These are phyloP conservation scores for Backusella parvicylindrica DNA, from an alignment of 192 early-diverging fungal species.

Conservation along the genomic window DNA sequence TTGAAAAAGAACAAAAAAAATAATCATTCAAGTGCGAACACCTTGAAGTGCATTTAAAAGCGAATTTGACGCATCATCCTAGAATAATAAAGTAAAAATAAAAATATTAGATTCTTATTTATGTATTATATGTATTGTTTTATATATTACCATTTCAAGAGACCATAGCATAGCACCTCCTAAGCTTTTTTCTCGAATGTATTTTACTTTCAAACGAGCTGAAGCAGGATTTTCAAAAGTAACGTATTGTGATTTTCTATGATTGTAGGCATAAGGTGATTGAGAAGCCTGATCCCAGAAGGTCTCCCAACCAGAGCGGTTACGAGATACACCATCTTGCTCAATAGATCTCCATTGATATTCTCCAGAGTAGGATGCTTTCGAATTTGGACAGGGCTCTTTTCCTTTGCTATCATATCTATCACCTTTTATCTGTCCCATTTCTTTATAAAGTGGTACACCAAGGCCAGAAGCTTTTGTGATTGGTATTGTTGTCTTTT, in stretches of 20 bases:
- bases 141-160: constrained; percentile 25
- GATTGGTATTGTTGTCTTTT: not conserved
- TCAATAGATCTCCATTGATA: constrained; percentile 27
- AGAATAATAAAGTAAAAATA: not conserved
- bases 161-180: constrained; percentile 68
- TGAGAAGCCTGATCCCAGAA: constrained; percentile 69
- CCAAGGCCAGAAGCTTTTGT: not conserved
- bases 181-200: constrained; percentile 43
- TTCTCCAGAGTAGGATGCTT: constrained; percentile 24
- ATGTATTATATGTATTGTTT: not conserved
- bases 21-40: constrained; percentile 1
- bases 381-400: constrained; percentile 26
- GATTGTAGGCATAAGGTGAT: constrained; percentile 69
- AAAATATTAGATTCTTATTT: not conserved
- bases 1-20: not conserved
- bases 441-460: not conserved
- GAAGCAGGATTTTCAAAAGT: constrained; percentile 66
- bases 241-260: constrained; percentile 50
- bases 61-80: not conserved
- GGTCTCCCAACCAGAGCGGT: constrained; percentile 42
- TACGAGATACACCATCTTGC: not conserved
- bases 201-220: constrained; percentile 52
- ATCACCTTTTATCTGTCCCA: constrained; percentile 29
- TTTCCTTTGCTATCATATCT: constrained; percentile 18
- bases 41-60: constrained; percentile 2